These are phyloP conservation scores for Neoboletus brunneissimus DNA, from an alignment of 768 basidiomycete species.

Conservation along the genomic window DNA sequence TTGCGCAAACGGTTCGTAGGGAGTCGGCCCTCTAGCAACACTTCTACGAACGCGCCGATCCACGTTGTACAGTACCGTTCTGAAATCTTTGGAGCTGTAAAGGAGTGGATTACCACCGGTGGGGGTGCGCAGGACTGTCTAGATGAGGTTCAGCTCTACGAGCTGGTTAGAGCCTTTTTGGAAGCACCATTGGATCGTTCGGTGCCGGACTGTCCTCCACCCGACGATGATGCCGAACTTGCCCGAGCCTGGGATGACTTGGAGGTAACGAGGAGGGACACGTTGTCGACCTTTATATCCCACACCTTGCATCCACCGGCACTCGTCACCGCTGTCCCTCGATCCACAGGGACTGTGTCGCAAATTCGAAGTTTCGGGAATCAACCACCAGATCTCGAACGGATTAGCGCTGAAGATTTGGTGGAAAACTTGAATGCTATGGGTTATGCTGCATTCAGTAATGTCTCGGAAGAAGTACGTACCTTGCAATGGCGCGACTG, in stretches of 20 bases:
- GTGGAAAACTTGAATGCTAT: constrained; percentile 79
- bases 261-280: constrained; percentile 39
- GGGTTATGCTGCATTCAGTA: constrained; percentile 70
- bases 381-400: constrained; percentile 62
- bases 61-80: constrained; percentile 51
- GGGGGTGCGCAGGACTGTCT: constrained; percentile 78
- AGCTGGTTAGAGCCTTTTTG: constrained; percentile 59
- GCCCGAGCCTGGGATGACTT: constrained; percentile 47
- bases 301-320: constrained; percentile 61
- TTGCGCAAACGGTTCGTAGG: constrained; percentile 71
- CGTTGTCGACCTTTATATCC: constrained; percentile 47
- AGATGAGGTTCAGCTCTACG: constrained; percentile 65
- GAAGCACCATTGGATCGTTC: constrained; percentile 51
- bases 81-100: constrained; percentile 62
- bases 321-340: constrained; percentile 23
- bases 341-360: constrained; percentile 12
- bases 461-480: constrained; percentile 72
- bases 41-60: constrained; percentile 42
- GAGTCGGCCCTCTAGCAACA: constrained; percentile 42
- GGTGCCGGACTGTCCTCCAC: constrained; percentile 37
- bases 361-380: constrained; percentile 29
- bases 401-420: constrained; percentile 61
- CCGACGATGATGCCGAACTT: constrained; percentile 42
- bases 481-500: not conserved
- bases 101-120: constrained; percentile 70